These are phyloP conservation scores for Quercus parvula DNA, from an alignment of 306 rosid genomes.

Conservation along the genomic window DNA sequence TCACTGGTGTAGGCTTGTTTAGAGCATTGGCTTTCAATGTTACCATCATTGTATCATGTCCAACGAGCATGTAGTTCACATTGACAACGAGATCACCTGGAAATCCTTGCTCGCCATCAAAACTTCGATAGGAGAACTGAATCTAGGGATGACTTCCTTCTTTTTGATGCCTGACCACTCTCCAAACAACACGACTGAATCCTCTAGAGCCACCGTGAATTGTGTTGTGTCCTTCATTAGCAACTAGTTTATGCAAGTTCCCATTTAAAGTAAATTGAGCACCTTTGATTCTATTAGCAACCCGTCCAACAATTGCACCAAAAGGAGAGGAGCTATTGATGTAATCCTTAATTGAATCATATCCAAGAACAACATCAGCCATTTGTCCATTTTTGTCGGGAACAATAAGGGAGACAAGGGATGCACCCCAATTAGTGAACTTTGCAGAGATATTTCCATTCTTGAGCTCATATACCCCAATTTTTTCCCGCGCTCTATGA, in stretches of 20 bases:
- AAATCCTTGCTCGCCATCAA: conserved; percentile 84
- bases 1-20: conserved; percentile 51
- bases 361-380: conserved; percentile 77
- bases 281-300: conserved; percentile 81
- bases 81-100: conserved; percentile 69
- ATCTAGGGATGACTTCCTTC: conserved; percentile 45
- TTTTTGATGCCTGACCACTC: conserved; percentile 42
- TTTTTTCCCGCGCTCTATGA: not conserved
- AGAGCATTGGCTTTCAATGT: conserved; percentile 64
- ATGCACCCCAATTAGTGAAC: too few relatives aligned
- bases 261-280: conserved; percentile 67
- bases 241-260: conserved; percentile 52
- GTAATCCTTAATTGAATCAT: conserved; percentile 55
- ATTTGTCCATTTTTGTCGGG: conserved; percentile 34
- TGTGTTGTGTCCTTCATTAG: conserved; percentile 65
- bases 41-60: conserved; percentile 36
- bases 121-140: conserved; percentile 60
- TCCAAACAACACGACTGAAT: conserved; percentile 72
- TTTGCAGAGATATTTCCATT: too few relatives aligned
- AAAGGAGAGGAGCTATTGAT: conserved; percentile 3
- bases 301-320: conserved; percentile 75
- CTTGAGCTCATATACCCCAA: too few relatives aligned
- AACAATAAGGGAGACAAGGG: too few relatives aligned
- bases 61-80: conserved; percentile 48
- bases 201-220: conserved; percentile 83